These are phyloP conservation scores for Pirum gemmata DNA, from an alignment of 78 protist species.

Conservation along the genomic window DNA sequence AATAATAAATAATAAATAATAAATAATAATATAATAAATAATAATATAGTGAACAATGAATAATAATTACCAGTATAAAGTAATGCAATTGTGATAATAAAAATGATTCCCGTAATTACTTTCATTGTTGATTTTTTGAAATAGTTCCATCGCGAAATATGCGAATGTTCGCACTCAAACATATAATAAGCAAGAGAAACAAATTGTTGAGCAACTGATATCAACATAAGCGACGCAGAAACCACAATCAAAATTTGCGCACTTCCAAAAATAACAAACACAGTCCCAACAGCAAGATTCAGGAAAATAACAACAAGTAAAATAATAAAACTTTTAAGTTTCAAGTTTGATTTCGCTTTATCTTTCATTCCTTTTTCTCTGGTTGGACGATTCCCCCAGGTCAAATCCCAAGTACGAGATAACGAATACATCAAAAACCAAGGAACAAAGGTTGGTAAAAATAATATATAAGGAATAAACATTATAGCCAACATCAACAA, in stretches of 20 bases:
- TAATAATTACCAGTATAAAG: background rate
- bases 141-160: background rate
- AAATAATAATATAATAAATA: too few species aligned
- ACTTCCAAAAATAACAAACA: background rate
- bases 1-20: too few species aligned
- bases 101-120: background rate
- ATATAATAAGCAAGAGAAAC: background rate
- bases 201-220: background rate
- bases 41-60: too few species aligned
- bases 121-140: background rate
- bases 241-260: background rate
- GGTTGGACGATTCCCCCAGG: conserved; percentile 43
- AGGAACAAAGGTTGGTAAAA: conserved; percentile 27
- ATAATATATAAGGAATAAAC: conserved; percentile 11
- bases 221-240: background rate
- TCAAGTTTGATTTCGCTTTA: background rate
- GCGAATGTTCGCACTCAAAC: background rate
- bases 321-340: background rate
- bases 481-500: background rate
- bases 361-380: background rate
- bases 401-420: conserved; percentile 40
- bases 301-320: background rate
- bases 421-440: conserved; percentile 13
- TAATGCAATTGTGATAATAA: background rate
- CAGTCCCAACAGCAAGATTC: background rate